phyloP scores from a whole-genome alignment of 2,329 filamentous ascomycete genomes.

The Pseudogymnoascus sp. region DNA sequence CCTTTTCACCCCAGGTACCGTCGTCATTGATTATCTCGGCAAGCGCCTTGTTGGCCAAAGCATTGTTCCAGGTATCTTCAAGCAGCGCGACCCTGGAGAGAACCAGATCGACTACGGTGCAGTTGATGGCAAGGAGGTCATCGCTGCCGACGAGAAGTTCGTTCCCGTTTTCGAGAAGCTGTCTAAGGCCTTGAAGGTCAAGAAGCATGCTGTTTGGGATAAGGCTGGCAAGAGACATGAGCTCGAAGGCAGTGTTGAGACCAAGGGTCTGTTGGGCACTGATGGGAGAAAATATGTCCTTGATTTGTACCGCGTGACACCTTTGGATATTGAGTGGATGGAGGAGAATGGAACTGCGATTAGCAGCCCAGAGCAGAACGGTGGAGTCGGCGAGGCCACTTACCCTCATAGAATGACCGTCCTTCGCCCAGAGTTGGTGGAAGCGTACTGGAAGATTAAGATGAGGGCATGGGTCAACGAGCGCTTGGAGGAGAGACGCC shows the following conservation, averaged over 20 bases:
- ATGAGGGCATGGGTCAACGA: conserved; percentile 82
- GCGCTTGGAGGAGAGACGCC: conserved; percentile 61
- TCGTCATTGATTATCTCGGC: conserved; percentile 93
- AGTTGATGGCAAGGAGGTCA: conserved; percentile 92
- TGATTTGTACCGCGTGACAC: conserved; percentile 90
- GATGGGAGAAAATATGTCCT: conserved; percentile 97
- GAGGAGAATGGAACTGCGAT: conserved; percentile 60
- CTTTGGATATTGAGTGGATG: conserved; percentile 83
- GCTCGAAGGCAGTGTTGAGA: conserved; percentile 92
- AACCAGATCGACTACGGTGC: conserved; percentile 99
- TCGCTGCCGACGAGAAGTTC: conserved; percentile 85
- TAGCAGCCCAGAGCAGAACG: conserved; percentile 28
- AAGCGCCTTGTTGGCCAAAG: conserved; percentile 97
- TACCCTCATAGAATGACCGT: conserved; percentile 98
- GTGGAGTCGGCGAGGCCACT: conserved; percentile 21
- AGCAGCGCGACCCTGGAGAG: conserved; percentile 93
- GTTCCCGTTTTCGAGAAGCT: conserved; percentile 78
- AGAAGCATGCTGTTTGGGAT: conserved; percentile 96
- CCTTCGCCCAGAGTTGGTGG: conserved; percentile 80
- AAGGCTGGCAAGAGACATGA: conserved; percentile 88
- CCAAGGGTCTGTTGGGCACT: conserved; percentile 93
- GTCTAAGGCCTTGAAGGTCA: conserved; percentile 82
- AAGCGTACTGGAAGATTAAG: conserved; percentile 75
- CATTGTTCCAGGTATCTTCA: conserved; percentile 98
- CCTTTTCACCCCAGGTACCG: conserved; percentile 89